phyloP scores from a whole-genome alignment of 495 filamentous ascomycete species.

The Cercophora scortea region DNA sequence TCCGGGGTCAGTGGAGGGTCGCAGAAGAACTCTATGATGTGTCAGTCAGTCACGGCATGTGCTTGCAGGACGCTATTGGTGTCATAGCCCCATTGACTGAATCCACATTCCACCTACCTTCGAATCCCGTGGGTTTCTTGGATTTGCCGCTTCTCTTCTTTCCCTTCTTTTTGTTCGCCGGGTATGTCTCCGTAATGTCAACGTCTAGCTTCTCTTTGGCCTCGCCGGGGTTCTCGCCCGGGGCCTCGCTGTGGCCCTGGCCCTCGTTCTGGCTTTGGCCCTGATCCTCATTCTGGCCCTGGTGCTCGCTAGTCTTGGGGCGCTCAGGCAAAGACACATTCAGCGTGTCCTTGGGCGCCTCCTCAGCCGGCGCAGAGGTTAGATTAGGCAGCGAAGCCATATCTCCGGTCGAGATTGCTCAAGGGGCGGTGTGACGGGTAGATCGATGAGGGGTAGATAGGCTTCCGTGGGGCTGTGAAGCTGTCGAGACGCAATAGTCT shows the following conservation, averaged over 20 bases:
- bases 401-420: background rate
- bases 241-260: background rate
- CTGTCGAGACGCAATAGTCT: no score
- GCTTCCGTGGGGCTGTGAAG: conserved; percentile 9
- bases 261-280: background rate
- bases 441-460: background rate
- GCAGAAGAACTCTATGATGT: conserved; percentile 53
- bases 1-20: conserved; percentile 70
- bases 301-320: background rate
- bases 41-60: background rate
- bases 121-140: conserved; percentile 35
- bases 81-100: background rate
- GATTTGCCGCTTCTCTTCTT: conserved; percentile 3
- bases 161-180: conserved; percentile 24
- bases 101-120: conserved; percentile 23
- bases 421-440: background rate
- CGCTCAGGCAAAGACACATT: no score
- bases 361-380: background rate
- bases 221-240: background rate
- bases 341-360: background rate
- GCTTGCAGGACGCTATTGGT: background rate
- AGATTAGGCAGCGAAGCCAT: conserved; percentile 5
- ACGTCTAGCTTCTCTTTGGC: conserved; percentile 3
- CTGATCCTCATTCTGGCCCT: background rate
- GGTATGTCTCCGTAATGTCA: background rate